These are phyloP conservation scores for Lodderomyces orthopsilosis DNA, from an alignment of 1,139 yeast species.

Conservation along the genomic window DNA sequence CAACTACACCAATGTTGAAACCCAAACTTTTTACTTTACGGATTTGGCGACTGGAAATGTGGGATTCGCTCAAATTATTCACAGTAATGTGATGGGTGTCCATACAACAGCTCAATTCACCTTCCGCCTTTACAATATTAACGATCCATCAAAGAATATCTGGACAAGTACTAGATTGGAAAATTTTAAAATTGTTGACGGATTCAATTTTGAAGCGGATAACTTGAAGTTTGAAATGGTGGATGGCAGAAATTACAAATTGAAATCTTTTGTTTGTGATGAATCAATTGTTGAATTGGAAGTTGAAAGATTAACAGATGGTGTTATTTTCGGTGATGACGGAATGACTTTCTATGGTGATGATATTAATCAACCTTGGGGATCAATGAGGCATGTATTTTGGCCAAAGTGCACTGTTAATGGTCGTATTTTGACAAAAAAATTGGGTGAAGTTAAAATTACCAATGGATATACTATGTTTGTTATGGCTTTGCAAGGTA, in stretches of 20 bases:
- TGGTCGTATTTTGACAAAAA: slow-evolving; percentile 54
- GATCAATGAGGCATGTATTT: slow-evolving; percentile 90
- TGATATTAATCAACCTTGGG: slow-evolving; percentile 86
- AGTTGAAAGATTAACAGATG: slow-evolving; percentile 64
- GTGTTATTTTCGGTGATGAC: slow-evolving; percentile 86
- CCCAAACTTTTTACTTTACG: slow-evolving; percentile 86
- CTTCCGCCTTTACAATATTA: slow-evolving; percentile 61
- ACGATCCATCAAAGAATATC: slow-evolving; percentile 34
- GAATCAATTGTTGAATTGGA: slow-evolving; percentile 72
- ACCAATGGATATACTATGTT: slow-evolving; percentile 68
- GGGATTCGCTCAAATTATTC: slow-evolving; percentile 93
- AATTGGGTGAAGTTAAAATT: slow-evolving; percentile 26
- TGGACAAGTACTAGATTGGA: slow-evolving; percentile 94
- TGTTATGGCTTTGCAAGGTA: slow-evolving; percentile 97
- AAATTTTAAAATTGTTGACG: slow-evolving; percentile 64
- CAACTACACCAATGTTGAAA: slow-evolving; percentile 84
- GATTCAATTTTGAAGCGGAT: slow-evolving; percentile 79
- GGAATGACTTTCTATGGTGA: slow-evolving; percentile 86
- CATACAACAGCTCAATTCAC: slow-evolving; percentile 95
- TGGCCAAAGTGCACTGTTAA: slow-evolving; percentile 84
- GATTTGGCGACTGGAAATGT: slow-evolving; percentile 59
- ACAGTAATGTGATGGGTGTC: slow-evolving; percentile 85
- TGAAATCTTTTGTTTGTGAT: slow-evolving; percentile 64
- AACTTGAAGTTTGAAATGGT: slow-evolving; percentile 60
- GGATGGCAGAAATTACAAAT: slow-evolving; percentile 52